These are phyloP conservation scores for Curvularia lunata DNA, from an alignment of 2,329 filamentous ascomycete genomes.

Conservation along the genomic window DNA sequence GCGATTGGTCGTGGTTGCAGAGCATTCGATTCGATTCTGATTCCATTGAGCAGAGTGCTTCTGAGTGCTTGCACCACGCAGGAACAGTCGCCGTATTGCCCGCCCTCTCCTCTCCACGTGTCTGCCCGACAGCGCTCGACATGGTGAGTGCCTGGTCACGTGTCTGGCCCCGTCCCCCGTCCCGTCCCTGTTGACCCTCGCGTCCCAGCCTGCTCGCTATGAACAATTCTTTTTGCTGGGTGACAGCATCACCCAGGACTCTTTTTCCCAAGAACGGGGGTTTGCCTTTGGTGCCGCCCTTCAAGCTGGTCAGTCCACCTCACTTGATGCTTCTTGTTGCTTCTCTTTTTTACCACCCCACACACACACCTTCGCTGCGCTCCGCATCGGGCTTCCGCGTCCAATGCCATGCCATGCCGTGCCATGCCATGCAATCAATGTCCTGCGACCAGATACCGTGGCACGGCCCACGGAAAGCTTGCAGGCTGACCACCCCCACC, in stretches of 20 bases:
- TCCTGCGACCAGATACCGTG: not conserved
- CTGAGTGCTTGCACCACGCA: constrained; percentile 7
- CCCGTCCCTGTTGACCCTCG: constrained; percentile 4
- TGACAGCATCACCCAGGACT: constrained; percentile 82
- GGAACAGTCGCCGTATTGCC: not conserved
- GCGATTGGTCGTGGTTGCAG: constrained; percentile 1
- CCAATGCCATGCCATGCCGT: not conserved
- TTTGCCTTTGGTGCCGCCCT: constrained; percentile 78
- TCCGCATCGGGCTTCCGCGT: constrained; percentile 7
- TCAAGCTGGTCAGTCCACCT: constrained; percentile 64
- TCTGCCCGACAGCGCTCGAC: constrained; percentile 1
- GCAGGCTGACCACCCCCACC: constrained; percentile 18
- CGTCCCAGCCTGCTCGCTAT: constrained; percentile 37
- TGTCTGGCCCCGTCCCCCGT: not conserved
- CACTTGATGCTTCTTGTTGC: not conserved
- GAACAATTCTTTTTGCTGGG: constrained; percentile 75
- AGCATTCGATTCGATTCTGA: not conserved
- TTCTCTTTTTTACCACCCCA: no score
- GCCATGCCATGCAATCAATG: constrained; percentile 1
- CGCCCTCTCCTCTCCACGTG: not conserved
- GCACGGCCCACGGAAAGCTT: not conserved
- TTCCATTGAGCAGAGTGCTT: not conserved
- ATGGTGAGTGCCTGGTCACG: constrained; percentile 18
- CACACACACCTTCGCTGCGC: not conserved
- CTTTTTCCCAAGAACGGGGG: constrained; percentile 66